Evolutionary conservation across 2,329 filamentous ascomycete species (phyloP).

Genomic region (Cladophialophora chaetospira): DNA sequence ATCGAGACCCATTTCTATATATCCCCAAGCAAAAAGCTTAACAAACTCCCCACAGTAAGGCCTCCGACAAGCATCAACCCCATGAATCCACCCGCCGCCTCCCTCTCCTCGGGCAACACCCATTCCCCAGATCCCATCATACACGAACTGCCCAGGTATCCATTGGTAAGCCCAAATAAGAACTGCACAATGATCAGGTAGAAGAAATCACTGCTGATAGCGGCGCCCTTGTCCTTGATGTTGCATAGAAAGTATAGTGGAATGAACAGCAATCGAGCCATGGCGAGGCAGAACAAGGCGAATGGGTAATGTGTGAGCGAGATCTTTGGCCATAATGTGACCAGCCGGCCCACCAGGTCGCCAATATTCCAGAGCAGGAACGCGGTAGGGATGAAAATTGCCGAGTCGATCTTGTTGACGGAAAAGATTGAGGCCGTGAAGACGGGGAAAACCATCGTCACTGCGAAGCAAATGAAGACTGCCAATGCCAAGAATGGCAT

Average conservation of each 20-base stretch:
- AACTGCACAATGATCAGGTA: conserved; percentile 84
- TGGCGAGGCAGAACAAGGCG: conserved; percentile 66
- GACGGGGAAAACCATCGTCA: conserved; percentile 95
- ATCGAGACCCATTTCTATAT: conserved; percentile 18
- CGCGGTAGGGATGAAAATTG: conserved; percentile 82
- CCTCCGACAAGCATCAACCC: conserved; percentile 83
- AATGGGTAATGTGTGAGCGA: conserved; percentile 63
- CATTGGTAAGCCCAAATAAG: conserved; percentile 80
- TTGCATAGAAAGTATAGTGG: conserved; percentile 92
- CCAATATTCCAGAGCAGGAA: conserved; percentile 95
- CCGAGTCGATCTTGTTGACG: conserved; percentile 60
- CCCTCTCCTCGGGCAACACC: conserved; percentile 79
- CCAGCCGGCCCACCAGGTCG: conserved; percentile 75
- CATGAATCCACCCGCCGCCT: conserved; percentile 94
- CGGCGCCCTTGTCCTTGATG: conserved; percentile 72
- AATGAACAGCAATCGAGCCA: conserved; percentile 70
- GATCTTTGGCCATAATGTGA: conserved; percentile 61
- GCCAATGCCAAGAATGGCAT: conserved; percentile 76
- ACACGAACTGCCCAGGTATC: conserved; percentile 80
- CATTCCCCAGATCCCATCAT: conserved; percentile 89
- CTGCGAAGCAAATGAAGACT: conserved; percentile 75
- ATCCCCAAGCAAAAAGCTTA: conserved; percentile 74
- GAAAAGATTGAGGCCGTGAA: conserved; percentile 73
- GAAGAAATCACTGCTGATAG: conserved; percentile 78
- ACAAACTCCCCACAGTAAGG: conserved; percentile 77